phyloP scores from a whole-genome alignment of 345 rosid species.

The Erucastrum elatum region DNA sequence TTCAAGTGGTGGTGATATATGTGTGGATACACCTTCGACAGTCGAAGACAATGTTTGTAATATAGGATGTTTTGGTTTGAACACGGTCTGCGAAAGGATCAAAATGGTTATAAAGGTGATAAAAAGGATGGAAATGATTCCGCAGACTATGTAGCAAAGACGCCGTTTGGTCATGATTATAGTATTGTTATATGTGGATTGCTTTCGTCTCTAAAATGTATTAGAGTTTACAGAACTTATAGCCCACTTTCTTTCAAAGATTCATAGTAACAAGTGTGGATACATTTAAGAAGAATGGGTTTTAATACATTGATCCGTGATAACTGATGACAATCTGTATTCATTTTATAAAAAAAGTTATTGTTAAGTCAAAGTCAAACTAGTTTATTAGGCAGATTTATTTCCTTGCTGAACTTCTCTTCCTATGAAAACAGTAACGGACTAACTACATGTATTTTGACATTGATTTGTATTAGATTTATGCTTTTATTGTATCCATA shows the following conservation, averaged over 20 bases:
- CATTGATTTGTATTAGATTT: constrained; percentile 4
- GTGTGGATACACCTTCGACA: constrained; percentile 50
- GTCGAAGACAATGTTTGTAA: constrained; percentile 42
- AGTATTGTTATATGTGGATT: not conserved
- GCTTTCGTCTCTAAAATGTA: constrained; percentile 3
- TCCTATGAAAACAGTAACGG: not conserved
- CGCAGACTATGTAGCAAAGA: constrained; percentile 26
- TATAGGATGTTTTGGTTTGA: constrained; percentile 51
- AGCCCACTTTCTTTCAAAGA: not conserved
- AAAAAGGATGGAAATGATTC: constrained; percentile 34
- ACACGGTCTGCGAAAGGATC: constrained; percentile 50
- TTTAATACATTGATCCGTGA: not conserved
- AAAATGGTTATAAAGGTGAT: constrained; percentile 19
- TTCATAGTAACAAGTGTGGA: not conserved
- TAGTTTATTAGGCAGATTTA: not conserved
- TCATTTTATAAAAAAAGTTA: constrained; percentile 1
- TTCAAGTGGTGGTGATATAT: constrained; percentile 36
- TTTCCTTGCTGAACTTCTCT: not conserved
- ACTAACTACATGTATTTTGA: not conserved
- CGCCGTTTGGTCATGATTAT: constrained; percentile 18
- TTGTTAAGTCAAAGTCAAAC: constrained; percentile 22
- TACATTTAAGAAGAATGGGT: not conserved
- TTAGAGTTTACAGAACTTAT: not conserved
- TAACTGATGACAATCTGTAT: constrained; percentile 15
- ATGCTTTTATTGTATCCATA: not conserved